Evolutionary conservation across 768 basidiomycete species (phyloP).

Genomic region (Coprinopsis sp.): DNA sequence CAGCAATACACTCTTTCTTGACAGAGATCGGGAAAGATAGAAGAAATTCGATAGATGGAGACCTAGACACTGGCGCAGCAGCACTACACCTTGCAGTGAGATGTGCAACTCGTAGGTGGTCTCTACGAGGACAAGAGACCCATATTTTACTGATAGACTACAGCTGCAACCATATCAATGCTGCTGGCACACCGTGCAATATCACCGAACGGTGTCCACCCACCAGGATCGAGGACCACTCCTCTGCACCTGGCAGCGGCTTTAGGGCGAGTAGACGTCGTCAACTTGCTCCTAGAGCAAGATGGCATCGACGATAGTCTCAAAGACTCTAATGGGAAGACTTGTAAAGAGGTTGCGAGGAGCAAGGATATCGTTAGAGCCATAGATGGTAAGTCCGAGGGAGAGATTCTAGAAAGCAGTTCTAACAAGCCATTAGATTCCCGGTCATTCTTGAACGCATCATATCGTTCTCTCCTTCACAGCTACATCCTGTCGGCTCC

Average conservation of each 20-base stretch:
- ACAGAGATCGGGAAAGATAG: constrained; percentile 66
- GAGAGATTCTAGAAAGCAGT: no score
- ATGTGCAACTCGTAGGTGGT: constrained; percentile 51
- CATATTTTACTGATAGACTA: constrained; percentile 5
- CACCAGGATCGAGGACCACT: constrained; percentile 69
- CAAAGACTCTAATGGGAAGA: constrained; percentile 60
- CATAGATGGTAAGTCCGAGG: constrained; percentile 66
- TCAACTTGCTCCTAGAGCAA: constrained; percentile 73
- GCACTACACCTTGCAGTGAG: constrained; percentile 80
- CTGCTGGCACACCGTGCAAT: constrained; percentile 71
- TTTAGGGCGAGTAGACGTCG: constrained; percentile 66
- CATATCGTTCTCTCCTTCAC: constrained; percentile 67
- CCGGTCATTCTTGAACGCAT: constrained; percentile 68
- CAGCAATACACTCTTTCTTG: constrained; percentile 73
- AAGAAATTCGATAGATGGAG: constrained; percentile 42
- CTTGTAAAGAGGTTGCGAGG: constrained; percentile 68
- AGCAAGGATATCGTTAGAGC: constrained; percentile 58
- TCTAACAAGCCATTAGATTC: no score
- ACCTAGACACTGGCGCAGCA: constrained; percentile 63
- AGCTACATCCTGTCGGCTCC: constrained; percentile 62
- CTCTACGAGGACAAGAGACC: background rate
- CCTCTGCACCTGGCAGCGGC: constrained; percentile 65
- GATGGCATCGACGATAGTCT: constrained; percentile 75
- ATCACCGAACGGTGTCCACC: constrained; percentile 73
- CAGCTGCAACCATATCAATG: constrained; percentile 63